Evolutionary conservation across 345 rosid species (phyloP).

Genomic region (Brassica juncea): DNA sequence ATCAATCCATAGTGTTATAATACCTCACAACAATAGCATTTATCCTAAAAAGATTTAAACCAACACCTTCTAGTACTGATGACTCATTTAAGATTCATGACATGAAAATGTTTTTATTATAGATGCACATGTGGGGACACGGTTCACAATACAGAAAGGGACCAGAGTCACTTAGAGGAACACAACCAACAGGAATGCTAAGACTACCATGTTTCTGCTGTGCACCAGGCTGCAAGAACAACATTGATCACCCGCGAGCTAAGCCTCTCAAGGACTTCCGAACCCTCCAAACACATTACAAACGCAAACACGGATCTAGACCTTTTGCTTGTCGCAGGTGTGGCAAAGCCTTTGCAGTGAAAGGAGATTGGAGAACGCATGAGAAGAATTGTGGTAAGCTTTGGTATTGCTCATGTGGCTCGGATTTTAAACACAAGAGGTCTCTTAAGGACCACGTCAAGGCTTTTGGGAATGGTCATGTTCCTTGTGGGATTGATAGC

Average conservation of each 20-base stretch:
- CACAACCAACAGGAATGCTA: conserved; percentile 96
- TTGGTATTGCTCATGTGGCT: conserved; percentile 95
- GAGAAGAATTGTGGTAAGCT: conserved; percentile 98
- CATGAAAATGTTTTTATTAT: neutral
- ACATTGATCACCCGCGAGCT: conserved; percentile 89
- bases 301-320: conserved; percentile 89
- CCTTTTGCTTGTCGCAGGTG: conserved; percentile 91
- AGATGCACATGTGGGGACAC: conserved; percentile 85
- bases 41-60: neutral
- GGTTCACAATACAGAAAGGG: conserved; percentile 96
- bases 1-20: neutral
- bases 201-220: conserved; percentile 94
- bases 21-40: neutral
- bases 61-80: neutral
- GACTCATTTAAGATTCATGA: neutral
- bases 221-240: conserved; percentile 88
- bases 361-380: conserved; percentile 98
- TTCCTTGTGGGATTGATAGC: conserved; percentile 59
- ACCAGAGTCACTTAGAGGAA: conserved; percentile 86
- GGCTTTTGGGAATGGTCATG: conserved; percentile 86
- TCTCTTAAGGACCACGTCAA: conserved; percentile 87
- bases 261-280: conserved; percentile 89
- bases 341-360: conserved; percentile 86
- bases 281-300: conserved; percentile 97
- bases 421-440: conserved; percentile 95